A percentile compares a stretch with the other conserved stretches of the same genome.
These are phyloP conservation scores for Zoysia japonica DNA, from an alignment of 176 grass and related monocot species.

Conservation along the genomic window DNA sequence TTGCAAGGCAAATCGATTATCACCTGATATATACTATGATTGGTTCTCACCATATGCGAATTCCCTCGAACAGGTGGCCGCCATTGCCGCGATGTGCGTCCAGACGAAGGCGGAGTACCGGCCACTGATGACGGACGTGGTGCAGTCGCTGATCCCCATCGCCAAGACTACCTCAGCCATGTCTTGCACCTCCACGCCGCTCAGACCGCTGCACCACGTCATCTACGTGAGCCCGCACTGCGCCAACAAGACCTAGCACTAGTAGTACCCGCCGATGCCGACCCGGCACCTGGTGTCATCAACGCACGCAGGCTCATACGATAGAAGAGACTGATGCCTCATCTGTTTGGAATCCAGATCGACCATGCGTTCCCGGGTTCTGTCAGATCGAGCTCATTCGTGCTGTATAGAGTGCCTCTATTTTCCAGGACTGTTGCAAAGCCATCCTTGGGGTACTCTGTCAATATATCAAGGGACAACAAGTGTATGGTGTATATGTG, in stretches of 20 bases:
- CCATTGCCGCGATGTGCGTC: constrained; percentile 90
- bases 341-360: not conserved
- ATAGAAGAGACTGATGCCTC: not conserved
- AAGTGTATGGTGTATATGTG: not conserved
- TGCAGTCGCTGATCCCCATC: constrained; percentile 95
- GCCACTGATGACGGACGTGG: constrained; percentile 96
- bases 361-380: not conserved
- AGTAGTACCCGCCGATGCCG: not conserved
- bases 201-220: constrained; percentile 44
- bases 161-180: constrained; percentile 50
- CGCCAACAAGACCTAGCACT: not conserved
- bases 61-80: constrained; percentile 57
- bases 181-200: constrained; percentile 57
- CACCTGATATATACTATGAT: too few species aligned
- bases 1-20: not conserved
- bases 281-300: not conserved
- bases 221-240: constrained; percentile 23
- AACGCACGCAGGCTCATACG: not conserved
- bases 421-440: not conserved
- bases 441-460: not conserved
- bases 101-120: constrained; percentile 93
- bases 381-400: not conserved
- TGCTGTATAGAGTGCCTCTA: not conserved
- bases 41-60: not conserved
- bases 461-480: not conserved